Base-by-base conservation (phyloP, 1,284 basidiomycete genomes). In the Irpex sp. region DNA sequence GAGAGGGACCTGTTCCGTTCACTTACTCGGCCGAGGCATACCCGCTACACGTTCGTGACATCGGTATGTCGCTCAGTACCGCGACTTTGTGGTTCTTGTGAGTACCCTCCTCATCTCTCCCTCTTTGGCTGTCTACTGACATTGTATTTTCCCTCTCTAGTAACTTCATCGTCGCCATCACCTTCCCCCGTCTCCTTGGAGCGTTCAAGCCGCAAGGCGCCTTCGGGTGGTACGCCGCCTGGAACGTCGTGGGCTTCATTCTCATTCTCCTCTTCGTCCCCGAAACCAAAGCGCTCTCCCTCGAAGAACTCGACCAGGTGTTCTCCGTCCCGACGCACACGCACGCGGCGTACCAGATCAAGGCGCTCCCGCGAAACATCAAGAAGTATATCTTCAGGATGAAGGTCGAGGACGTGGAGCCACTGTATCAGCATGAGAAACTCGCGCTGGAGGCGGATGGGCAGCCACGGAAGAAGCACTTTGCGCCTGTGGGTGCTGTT, bases 1-100 rank as follows among this genome's bases (percentile, higher is more conserved):
- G 90, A 26, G 89, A 91, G 75, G 92, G 92, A 0, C 93, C 93
- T 5, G 92, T 94, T 2, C 90, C 92, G 0, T 90, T 91, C 70
- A 88, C 88, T 72, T 87, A 87, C 69, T 87, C 86, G n/a, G 86
- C 88, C n/a, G 89, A 88, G 73, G 88, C 86, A 15, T 91, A 87
- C 79, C 89, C 88, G 3, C 79, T 92, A 5, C 87, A 88, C 71
- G 81, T 90, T 58, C 86, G 91, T 73, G 87, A 90, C 65, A 76
- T 88, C 19, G 91, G 91, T 58, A 91, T 90, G 89, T 82, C 82
- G 6, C 85, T 83, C 68, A 85, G 87, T 6, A 88, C 86, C 0
- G 80, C 86, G 2, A 78, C 83, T 13, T 77, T 80, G 1, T 89
- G 87, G 87, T 85, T 87, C 76, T 88, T 87, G 78, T 81, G 62